Conservation (phyloP, 1,284 basidiomycete species). For the Boletus hoseneyae region DNA sequence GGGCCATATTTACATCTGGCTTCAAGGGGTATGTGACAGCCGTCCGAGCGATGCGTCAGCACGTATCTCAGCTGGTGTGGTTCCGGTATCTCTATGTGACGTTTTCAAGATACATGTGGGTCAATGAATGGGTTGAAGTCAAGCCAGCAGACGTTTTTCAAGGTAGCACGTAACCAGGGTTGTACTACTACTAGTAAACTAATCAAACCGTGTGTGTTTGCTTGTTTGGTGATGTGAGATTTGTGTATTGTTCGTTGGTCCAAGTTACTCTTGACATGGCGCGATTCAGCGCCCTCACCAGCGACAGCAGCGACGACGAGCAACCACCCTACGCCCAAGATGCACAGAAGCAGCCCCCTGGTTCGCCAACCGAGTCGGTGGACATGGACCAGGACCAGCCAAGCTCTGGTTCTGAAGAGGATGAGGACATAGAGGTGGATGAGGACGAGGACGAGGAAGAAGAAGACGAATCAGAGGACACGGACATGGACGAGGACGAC, state of each 20-base stretch:
- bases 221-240: constrained; percentile 29
- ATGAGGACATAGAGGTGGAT: constrained; percentile 28
- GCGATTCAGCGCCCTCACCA: constrained; percentile 41
- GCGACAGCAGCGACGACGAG: constrained; percentile 42
- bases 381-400: constrained; percentile 24
- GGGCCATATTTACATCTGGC: constrained; percentile 48
- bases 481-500: constrained; percentile 49
- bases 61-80: constrained; percentile 82
- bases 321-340: constrained; percentile 26
- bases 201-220: constrained; percentile 18
- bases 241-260: constrained; percentile 23
- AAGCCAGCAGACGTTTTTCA: constrained; percentile 1
- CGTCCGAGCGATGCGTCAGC: constrained; percentile 69
- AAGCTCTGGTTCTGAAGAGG: constrained; percentile 23
- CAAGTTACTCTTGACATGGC: constrained; percentile 31
- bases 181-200: neutral
- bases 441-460: constrained; percentile 35
- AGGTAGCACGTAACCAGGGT: neutral
- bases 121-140: constrained; percentile 70
- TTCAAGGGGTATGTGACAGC: constrained; percentile 54
- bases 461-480: constrained; percentile 40
- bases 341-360: constrained; percentile 13
- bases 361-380: constrained; percentile 18
- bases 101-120: constrained; percentile 93
- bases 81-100: constrained; percentile 83